Conservation (phyloP, 2,329 filamentous ascomycete species). For the Nakataea oryzae region DNA sequence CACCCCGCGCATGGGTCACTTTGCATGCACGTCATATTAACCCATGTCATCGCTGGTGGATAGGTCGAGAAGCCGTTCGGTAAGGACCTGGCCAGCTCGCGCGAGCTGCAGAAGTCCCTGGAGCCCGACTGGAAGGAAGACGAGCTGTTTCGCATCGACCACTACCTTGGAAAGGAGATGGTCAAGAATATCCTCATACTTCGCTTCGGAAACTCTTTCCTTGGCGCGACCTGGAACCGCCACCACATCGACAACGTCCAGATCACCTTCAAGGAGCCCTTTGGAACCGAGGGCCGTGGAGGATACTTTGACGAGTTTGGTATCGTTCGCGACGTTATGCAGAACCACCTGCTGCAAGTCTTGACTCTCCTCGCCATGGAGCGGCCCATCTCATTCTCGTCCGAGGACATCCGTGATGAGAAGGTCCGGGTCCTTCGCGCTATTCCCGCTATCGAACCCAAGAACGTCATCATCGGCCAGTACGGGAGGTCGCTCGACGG, state of each 20-base stretch:
- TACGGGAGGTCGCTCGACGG: slow-evolving; percentile 95
- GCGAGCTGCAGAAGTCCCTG: slow-evolving; percentile 87
- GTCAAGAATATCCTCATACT: slow-evolving; percentile 99
- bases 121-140: slow-evolving; percentile 98
- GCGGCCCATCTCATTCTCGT: slow-evolving; percentile 92
- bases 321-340: slow-evolving; percentile 99
- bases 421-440: slow-evolving; percentile 93
- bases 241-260: slow-evolving; percentile 99
- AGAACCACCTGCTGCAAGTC: slow-evolving; percentile 96
- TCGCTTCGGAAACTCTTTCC: slow-evolving; percentile 97
- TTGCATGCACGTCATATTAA: neutral
- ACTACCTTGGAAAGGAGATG: slow-evolving; percentile 99
- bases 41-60: slow-evolving; percentile 10
- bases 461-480: slow-evolving; percentile 99
- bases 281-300: slow-evolving; percentile 93
- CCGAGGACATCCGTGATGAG: slow-evolving; percentile 96
- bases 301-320: slow-evolving; percentile 99
- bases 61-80: slow-evolving; percentile 99
- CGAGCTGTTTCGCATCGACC: slow-evolving; percentile 97
- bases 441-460: slow-evolving; percentile 91
- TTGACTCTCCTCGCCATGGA: slow-evolving; percentile 96
- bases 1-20: neutral
- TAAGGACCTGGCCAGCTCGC: slow-evolving; percentile 89
- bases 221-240: slow-evolving; percentile 96
- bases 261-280: slow-evolving; percentile 99